Evolutionary conservation across 2,329 filamentous ascomycete genomes (phyloP).

Genomic region (Colletotrichum magnum): DNA sequence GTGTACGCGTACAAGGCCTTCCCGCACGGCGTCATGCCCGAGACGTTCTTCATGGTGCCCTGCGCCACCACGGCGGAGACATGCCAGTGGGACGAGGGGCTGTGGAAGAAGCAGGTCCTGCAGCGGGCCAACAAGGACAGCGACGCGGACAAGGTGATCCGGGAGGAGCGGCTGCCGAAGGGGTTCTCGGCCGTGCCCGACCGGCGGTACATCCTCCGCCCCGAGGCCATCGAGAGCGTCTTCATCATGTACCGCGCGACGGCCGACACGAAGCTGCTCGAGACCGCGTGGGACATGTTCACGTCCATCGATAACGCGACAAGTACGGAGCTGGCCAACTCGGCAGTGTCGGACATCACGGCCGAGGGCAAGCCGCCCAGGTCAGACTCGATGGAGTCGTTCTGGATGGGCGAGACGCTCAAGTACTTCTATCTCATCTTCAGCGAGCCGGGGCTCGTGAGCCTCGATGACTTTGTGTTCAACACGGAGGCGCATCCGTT

Average conservation of each 20-base stretch:
- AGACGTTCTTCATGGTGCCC: slow-evolving; percentile 62
- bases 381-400: slow-evolving; percentile 73
- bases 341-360: slow-evolving; percentile 66
- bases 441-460: slow-evolving; percentile 66
- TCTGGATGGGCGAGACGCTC: slow-evolving; percentile 49
- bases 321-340: slow-evolving; percentile 64
- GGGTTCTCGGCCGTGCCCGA: slow-evolving; percentile 48
- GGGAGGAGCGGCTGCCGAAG: slow-evolving; percentile 44
- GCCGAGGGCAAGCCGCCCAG: slow-evolving; percentile 51
- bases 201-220: slow-evolving; percentile 67
- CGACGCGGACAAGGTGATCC: slow-evolving; percentile 46
- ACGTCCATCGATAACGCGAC: slow-evolving; percentile 65
- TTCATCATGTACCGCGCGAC: slow-evolving; percentile 77
- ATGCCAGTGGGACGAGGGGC: slow-evolving; percentile 50
- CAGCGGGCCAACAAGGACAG: slow-evolving; percentile 38
- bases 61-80: slow-evolving; percentile 49
- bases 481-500: slow-evolving; percentile 55
- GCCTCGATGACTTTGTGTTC: slow-evolving; percentile 71
- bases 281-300: slow-evolving; percentile 76
- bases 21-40: slow-evolving; percentile 71
- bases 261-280: slow-evolving; percentile 66
- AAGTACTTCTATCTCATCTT: slow-evolving; percentile 64
- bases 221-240: slow-evolving; percentile 77
- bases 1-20: slow-evolving; percentile 71
- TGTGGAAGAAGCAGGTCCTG: slow-evolving; percentile 53